A percentile compares a stretch with the other conserved stretches of the same genome.
Conservation (phyloP, 345 rosid genomes). For the Anastatica hierochuntica region DNA sequence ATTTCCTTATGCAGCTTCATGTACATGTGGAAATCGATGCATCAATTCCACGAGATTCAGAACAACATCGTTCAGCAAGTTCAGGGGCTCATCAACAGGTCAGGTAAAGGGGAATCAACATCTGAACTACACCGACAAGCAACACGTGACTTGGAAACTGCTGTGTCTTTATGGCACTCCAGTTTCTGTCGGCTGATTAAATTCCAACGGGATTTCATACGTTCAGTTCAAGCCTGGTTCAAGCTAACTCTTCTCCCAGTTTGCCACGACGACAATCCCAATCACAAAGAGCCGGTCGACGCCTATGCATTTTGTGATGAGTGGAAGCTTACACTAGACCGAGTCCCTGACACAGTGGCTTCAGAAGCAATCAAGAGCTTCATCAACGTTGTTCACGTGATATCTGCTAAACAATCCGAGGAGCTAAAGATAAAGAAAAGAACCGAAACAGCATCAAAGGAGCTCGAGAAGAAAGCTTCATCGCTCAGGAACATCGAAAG, state of each 20-base stretch:
- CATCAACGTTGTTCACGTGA: constrained; percentile 68
- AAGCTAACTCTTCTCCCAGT: constrained; percentile 76
- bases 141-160: constrained; percentile 85
- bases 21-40: constrained; percentile 98
- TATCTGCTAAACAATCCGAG: constrained; percentile 62
- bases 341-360: constrained; percentile 92
- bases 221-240: constrained; percentile 84
- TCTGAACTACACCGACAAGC: constrained; percentile 88
- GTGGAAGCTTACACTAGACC: constrained; percentile 89
- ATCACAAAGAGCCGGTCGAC: constrained; percentile 36
- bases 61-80: constrained; percentile 87
- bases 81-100: constrained; percentile 69
- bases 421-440: constrained; percentile 75
- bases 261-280: constrained; percentile 40
- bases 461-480: constrained; percentile 90
- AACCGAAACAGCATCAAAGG: constrained; percentile 68
- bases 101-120: constrained; percentile 71
- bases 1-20: constrained; percentile 49
- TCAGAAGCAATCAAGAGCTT: constrained; percentile 99
- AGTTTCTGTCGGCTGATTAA: constrained; percentile 74
- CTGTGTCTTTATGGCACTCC: constrained; percentile 83
- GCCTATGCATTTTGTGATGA: constrained; percentile 71
- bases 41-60: constrained; percentile 80
- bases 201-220: constrained; percentile 74
- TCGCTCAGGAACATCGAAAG: constrained; percentile 80